Base-by-base conservation (phyloP, 2,329 filamentous ascomycete species). In the Cercospora sp. region DNA sequence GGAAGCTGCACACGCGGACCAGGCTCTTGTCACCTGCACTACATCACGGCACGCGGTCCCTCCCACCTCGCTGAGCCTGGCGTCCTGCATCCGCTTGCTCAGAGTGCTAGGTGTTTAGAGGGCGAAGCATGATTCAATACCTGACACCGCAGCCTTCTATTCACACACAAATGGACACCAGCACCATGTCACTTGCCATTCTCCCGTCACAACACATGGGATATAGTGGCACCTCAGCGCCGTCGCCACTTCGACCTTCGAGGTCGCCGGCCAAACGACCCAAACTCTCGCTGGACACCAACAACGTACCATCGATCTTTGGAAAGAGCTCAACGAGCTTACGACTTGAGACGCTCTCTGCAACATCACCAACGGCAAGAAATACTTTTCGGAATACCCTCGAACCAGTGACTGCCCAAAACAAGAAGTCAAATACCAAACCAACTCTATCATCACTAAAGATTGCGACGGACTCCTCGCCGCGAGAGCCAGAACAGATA, bases 311-410 rank as follows among this genome's bases (percentile, higher is more conserved):
- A 10, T 76, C 71, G 3, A 82, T 83, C 23, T 87, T 86, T 75
- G 85, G 85, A 66, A 86, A 83, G 69, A 83, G 82, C 42, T 83
- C 83, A n/a, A 84, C 84, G 26, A 84, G 83, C 64, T 77, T 88
- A 57, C 83, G 85, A 13, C 80, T 87, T 59, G 82, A 85, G 55
- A 84, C 84, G 2, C 79, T 86, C 23, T 84, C 84, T 60, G 80
- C 85, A n/a, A 82, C 84, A 31, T 89, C 87, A 7, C 87, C 87
- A 10, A 89, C 87, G 1, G 80, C 83, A 51, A 82, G 85, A 73
- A 89, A 89, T 77, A 89, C 87, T 62, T 87, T 88, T 75, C 83
- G 80, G 72, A 89, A 89, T 78, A 84, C 85, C 61, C 87, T 87
- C 72, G 83, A 86, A 48, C 75, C 79, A 45, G 71, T 77, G n/a